These are phyloP conservation scores for Coniochaeta sp. DNA, from an alignment of 2,329 filamentous ascomycete genomes.

Conservation along the genomic window DNA sequence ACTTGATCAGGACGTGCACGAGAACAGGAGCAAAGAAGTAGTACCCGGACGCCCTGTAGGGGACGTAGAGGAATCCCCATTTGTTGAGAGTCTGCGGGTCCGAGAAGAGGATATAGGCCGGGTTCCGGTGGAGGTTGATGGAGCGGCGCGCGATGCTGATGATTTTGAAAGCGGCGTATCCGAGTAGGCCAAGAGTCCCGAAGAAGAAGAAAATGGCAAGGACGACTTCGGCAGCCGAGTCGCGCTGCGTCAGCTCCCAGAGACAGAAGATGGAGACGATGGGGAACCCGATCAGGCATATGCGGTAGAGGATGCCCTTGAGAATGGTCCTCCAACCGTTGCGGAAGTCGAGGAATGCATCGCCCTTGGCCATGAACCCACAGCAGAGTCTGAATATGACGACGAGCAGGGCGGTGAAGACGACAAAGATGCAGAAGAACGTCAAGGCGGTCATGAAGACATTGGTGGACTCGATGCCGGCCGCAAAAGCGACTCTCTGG, in stretches of 20 bases:
- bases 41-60: constrained; percentile 82
- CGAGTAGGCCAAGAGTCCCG: constrained; percentile 64
- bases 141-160: constrained; percentile 75
- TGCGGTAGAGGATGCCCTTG: constrained; percentile 79
- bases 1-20: constrained; percentile 67
- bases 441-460: constrained; percentile 77
- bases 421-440: constrained; percentile 74
- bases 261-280: constrained; percentile 78
- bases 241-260: constrained; percentile 74
- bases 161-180: constrained; percentile 76
- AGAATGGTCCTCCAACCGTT: constrained; percentile 80
- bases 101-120: constrained; percentile 84
- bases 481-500: constrained; percentile 73
- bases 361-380: constrained; percentile 62
- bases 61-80: constrained; percentile 87
- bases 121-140: constrained; percentile 81
- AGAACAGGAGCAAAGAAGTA: constrained; percentile 77
- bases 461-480: constrained; percentile 73
- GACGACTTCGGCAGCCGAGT: constrained; percentile 73
- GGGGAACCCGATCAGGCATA: constrained; percentile 76
- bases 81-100: constrained; percentile 81
- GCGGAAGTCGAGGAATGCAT: constrained; percentile 81
- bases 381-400: constrained; percentile 67
- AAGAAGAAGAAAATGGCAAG: constrained; percentile 75
- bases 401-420: constrained; percentile 62